A percentile compares a stretch with the other conserved stretches of the same genome.
Conservation (phyloP, 805 yeast species). For the Candida jianshihensis region DNA sequence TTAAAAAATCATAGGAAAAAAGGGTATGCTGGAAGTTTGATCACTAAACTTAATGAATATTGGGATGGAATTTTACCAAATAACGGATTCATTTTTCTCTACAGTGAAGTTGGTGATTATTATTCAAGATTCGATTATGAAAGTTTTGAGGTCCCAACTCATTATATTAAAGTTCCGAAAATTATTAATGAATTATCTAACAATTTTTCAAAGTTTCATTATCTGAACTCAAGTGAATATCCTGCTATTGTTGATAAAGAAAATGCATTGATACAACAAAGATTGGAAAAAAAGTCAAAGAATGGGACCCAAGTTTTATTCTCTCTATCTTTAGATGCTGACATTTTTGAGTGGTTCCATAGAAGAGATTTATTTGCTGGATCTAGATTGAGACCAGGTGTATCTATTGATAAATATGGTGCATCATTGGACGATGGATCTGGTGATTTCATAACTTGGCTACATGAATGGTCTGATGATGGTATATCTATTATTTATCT, state of each 20-base stretch:
- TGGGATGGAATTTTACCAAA: constrained; percentile 27
- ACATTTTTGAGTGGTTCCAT: constrained; percentile 37
- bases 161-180: constrained; percentile 17
- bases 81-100: constrained; percentile 38
- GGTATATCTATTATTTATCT: constrained; percentile 20
- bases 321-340: constrained; percentile 30
- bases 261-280: constrained; percentile 13
- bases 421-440: constrained; percentile 15
- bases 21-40: constrained; percentile 49
- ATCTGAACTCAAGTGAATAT: constrained; percentile 26
- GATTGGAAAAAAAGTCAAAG: constrained; percentile 16
- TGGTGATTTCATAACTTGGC: constrained; percentile 36
- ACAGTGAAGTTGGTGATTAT: constrained; percentile 68
- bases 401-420: constrained; percentile 23
- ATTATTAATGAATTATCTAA: constrained; percentile 12
- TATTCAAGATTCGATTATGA: constrained; percentile 59
- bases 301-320: constrained; percentile 15
- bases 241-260: constrained; percentile 24
- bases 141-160: constrained; percentile 32
- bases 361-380: constrained; percentile 31
- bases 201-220: constrained; percentile 13
- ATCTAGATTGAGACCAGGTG: constrained; percentile 19
- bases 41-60: constrained; percentile 28
- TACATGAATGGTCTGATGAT: constrained; percentile 33
- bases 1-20: constrained; percentile 38